phyloP scores from a whole-genome alignment of 192 early-diverging fungal genomes.

The Linderina pennispora region DNA sequence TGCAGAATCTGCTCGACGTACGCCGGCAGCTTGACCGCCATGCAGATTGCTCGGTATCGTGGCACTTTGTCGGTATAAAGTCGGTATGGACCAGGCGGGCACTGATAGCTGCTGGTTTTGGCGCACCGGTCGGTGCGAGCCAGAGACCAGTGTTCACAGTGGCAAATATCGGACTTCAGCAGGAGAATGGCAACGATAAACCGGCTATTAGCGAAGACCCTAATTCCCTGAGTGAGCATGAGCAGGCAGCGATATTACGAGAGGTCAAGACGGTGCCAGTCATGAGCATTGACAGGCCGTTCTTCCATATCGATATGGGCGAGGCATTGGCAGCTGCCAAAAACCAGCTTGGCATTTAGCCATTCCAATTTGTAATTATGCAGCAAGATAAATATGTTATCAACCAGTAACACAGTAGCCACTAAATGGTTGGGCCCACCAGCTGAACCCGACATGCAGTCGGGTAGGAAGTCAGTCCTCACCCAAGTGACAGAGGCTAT shows the following conservation, averaged over 20 bases:
- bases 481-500: too few relatives aligned
- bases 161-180: neutral
- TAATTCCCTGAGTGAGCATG: too few relatives aligned
- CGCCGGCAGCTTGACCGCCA: constrained; percentile 33
- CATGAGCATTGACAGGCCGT: neutral
- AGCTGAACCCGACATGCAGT: too few relatives aligned
- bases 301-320: constrained; percentile 1
- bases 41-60: constrained; percentile 24
- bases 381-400: too few relatives aligned
- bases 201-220: too few relatives aligned
- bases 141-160: neutral
- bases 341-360: neutral
- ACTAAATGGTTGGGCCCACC: too few relatives aligned
- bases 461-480: too few relatives aligned
- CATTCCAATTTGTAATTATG: too few relatives aligned
- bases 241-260: too few relatives aligned
- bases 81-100: neutral
- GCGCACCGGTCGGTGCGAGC: neutral
- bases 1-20: constrained; percentile 57
- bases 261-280: neutral
- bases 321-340: neutral
- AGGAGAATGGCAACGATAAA: neutral
- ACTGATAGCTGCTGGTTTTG: neutral
- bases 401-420: too few relatives aligned
- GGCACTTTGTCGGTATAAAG: constrained; percentile 28